phyloP scores from a whole-genome alignment of 2,329 filamentous ascomycete species.

The Pezicula radicicola region DNA sequence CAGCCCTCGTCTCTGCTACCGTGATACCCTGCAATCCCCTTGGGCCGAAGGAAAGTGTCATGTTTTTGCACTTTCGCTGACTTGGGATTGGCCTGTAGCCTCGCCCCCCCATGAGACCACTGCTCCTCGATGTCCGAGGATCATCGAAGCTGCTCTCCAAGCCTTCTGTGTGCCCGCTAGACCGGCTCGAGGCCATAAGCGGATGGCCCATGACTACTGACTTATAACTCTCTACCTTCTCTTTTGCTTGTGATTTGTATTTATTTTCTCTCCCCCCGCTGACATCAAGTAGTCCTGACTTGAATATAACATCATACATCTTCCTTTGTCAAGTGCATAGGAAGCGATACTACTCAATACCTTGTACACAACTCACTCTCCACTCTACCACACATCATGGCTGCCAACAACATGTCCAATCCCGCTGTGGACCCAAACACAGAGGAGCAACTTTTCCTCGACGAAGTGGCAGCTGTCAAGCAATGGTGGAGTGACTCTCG shows the following conservation, averaged over 20 bases:
- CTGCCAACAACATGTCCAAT: slow-evolving; percentile 54
- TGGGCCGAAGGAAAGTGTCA: slow-evolving; percentile 5
- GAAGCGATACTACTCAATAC: not conserved
- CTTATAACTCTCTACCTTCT: not conserved
- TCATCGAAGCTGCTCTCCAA: not conserved
- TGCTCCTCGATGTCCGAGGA: slow-evolving; percentile 10
- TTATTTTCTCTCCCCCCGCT: not conserved
- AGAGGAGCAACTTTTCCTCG: slow-evolving; percentile 54
- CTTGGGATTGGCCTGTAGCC: not conserved
- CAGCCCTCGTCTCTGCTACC: not conserved
- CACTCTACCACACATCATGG: slow-evolving; percentile 21
- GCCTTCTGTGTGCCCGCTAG: not conserved
- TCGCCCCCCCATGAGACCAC: not conserved
- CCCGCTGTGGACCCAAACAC: slow-evolving; percentile 50
- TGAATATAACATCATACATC: not conserved
- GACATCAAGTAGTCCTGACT: slow-evolving; percentile 2
- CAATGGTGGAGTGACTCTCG: slow-evolving; percentile 90
- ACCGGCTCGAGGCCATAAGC: slow-evolving; percentile 1
- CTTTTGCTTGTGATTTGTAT: not conserved
- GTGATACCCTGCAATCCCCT: not conserved
- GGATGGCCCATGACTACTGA: not conserved
- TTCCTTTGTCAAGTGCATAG: not conserved
- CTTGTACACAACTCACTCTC: not conserved
- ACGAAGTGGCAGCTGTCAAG: slow-evolving; percentile 86
- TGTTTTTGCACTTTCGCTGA: not conserved